These are phyloP conservation scores for Aspergillus uvarum DNA, from an alignment of 2,329 filamentous ascomycete genomes.

Conservation along the genomic window DNA sequence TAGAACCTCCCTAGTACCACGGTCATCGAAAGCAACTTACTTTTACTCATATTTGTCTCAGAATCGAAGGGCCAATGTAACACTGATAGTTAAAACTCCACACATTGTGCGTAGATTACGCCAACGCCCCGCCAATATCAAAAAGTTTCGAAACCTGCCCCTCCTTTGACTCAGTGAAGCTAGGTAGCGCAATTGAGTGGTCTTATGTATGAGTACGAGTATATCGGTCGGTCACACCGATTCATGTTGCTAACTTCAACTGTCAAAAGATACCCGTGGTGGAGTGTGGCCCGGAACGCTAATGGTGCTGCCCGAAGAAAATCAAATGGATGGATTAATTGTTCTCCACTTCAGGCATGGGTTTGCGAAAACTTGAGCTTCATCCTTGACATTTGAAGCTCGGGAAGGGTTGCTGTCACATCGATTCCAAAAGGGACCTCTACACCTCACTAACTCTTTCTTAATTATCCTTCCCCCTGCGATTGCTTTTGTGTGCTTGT, in stretches of 20 bases:
- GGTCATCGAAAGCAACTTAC: not conserved
- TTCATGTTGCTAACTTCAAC: not conserved
- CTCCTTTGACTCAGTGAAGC: not conserved
- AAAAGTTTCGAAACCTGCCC: not conserved
- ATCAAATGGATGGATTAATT: not conserved
- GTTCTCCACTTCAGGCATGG: constrained; percentile 8
- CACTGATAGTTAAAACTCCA: not conserved
- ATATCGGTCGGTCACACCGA: not conserved
- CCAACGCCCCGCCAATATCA: not conserved
- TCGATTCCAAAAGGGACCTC: not conserved
- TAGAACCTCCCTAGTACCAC: not conserved
- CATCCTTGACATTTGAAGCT: not conserved
- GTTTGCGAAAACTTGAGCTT: constrained; percentile 1
- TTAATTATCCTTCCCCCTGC: not conserved
- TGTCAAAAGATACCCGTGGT: constrained; percentile 6
- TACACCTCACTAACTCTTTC: not conserved
- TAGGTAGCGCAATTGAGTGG: not conserved
- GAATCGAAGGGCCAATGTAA: not conserved
- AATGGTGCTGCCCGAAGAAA: constrained; percentile 6
- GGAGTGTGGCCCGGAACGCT: constrained; percentile 5
- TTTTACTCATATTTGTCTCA: not conserved
- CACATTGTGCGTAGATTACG: not conserved
- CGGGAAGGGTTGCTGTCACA: not conserved
- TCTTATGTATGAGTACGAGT: not conserved
- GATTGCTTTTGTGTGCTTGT: not conserved